Evolutionary conservation across 2,329 filamentous ascomycete genomes (phyloP).

Genomic region (Phaeosphaeria sp.): DNA sequence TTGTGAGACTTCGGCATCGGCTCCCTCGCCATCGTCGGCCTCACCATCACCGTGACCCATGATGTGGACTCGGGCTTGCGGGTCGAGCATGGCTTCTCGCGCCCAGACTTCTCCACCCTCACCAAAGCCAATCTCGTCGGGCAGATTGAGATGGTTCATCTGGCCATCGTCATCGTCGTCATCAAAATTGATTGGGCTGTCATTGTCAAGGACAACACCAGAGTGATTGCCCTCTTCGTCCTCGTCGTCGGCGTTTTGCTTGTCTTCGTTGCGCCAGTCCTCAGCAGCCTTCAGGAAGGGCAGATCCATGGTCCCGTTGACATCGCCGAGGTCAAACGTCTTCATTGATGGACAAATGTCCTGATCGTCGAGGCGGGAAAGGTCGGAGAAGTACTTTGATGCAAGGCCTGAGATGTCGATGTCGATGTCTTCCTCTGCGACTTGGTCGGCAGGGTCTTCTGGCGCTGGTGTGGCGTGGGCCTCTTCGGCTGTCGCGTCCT

Average conservation of each 20-base stretch:
- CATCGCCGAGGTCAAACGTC: constrained; percentile 87
- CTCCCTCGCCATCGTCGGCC: constrained; percentile 55
- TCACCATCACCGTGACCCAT: constrained; percentile 64
- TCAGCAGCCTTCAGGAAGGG: constrained; percentile 90
- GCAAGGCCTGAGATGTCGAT: constrained; percentile 81
- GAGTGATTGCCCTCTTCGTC: constrained; percentile 66
- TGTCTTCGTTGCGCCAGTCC: constrained; percentile 78
- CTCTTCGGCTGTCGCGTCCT: constrained; percentile 58
- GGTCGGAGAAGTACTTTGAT: constrained; percentile 83
- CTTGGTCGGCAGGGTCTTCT: constrained; percentile 45
- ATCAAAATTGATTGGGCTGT: constrained; percentile 82
- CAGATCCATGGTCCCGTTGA: constrained; percentile 83
- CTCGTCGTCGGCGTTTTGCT: constrained; percentile 59
- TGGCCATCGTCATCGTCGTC: constrained; percentile 68
- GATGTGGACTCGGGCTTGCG: constrained; percentile 81
- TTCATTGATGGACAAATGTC: constrained; percentile 96
- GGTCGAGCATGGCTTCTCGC: constrained; percentile 82
- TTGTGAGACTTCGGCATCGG: constrained; percentile 65
- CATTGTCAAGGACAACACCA: constrained; percentile 84
- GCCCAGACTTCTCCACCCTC: constrained; percentile 98
- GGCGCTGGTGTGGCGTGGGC: constrained; percentile 54
- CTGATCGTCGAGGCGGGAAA: constrained; percentile 77
- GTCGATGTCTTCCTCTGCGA: constrained; percentile 66
- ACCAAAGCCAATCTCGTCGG: constrained; percentile 80
- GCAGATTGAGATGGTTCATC: constrained; percentile 67